A percentile compares a stretch with the other conserved stretches of the same genome.
These are phyloP conservation scores for Erysimum cheiranthoides DNA, from an alignment of 345 rosid genomes.

Conservation along the genomic window DNA sequence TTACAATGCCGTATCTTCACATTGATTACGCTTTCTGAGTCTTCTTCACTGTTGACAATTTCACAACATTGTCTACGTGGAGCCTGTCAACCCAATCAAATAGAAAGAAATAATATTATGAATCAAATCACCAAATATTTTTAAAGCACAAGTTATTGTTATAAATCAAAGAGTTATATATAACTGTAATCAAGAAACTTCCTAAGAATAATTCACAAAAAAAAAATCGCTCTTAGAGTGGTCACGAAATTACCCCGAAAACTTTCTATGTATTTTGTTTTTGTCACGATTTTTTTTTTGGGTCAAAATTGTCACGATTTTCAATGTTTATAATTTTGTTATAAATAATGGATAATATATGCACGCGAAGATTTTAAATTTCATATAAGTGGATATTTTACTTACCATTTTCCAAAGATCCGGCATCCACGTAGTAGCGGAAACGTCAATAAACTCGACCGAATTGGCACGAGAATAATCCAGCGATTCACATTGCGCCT, in stretches of 20 bases:
- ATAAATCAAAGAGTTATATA: no score
- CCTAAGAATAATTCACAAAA: constrained; percentile 1
- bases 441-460: constrained; percentile 56
- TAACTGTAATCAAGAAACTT: background rate
- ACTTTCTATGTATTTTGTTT: background rate
- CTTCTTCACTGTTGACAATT: constrained; percentile 45
- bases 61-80: constrained; percentile 55
- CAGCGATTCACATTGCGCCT: constrained; percentile 44
- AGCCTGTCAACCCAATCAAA: constrained; percentile 56
- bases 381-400: background rate
- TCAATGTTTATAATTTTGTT: background rate
- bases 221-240: background rate
- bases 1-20: constrained; percentile 69
- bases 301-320: no score
- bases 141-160: background rate
- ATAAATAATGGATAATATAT: background rate
- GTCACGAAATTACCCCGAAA: background rate
- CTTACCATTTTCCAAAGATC: constrained; percentile 72
- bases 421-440: constrained; percentile 51
- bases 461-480: constrained; percentile 49
- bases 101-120: background rate
- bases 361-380: background rate
- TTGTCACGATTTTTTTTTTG: background rate
- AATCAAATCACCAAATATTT: no score
- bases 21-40: constrained; percentile 37